These are phyloP conservation scores for Triangularia verruculosa DNA, from an alignment of 2,329 filamentous ascomycete genomes.

Conservation along the genomic window DNA sequence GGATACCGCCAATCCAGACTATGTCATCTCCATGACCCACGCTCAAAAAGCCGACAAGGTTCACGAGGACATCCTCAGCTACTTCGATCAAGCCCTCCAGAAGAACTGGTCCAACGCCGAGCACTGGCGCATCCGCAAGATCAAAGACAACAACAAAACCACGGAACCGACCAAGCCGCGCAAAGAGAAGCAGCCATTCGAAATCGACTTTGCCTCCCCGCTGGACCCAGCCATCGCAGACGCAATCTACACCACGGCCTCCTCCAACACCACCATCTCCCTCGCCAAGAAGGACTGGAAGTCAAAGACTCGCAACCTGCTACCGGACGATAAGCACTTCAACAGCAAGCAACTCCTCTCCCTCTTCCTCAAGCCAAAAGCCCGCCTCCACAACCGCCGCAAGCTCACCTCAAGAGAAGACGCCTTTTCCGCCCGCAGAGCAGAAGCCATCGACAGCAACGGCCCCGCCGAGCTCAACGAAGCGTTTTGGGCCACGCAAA, in stretches of 20 bases:
- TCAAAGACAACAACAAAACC: conserved; percentile 73
- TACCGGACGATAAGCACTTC: conserved; percentile 98
- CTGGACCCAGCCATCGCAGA: conserved; percentile 70
- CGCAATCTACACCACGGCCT: conserved; percentile 75
- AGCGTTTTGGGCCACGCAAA: conserved; percentile 86
- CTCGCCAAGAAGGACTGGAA: conserved; percentile 94
- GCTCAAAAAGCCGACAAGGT: conserved; percentile 62
- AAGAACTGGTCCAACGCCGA: conserved; percentile 99
- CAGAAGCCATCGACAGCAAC: conserved; percentile 38
- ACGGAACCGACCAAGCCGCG: conserved; percentile 60
- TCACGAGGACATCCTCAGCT: conserved; percentile 94
- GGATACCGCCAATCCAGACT: conserved; percentile 67
- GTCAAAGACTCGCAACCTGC: conserved; percentile 85
- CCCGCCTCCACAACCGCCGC: conserved; percentile 69
- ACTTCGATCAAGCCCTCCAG: conserved; percentile 93
- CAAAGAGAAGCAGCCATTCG: conserved; percentile 95
- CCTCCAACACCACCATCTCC: conserved; percentile 76
- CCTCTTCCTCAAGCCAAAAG: conserved; percentile 92
- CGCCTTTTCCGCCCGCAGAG: conserved; percentile 29
- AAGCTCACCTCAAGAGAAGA: conserved; percentile 39
- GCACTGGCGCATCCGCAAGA: conserved; percentile 94
- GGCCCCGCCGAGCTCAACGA: conserved; percentile 80
- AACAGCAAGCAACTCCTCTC: conserved; percentile 86
- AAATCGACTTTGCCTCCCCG: conserved; percentile 82
- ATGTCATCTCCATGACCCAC: conserved; percentile 75